Conservation (phyloP, 1,284 basidiomycete species). For the Moniliophthora roreri region DNA sequence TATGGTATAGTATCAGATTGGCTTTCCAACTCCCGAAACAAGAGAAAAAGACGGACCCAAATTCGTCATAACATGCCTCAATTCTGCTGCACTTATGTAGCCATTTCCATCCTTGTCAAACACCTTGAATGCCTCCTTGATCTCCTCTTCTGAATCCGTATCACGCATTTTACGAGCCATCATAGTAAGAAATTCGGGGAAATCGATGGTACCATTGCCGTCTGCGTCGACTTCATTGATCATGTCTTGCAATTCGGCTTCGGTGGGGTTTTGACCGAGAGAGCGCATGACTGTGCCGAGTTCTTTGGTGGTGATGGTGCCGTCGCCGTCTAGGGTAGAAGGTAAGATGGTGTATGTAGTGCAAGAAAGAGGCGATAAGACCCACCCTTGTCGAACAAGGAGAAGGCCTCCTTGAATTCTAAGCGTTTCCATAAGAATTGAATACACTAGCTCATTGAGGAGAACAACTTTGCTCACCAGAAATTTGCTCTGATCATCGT, state of each 20-base stretch:
- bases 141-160: slow-evolving; percentile 74
- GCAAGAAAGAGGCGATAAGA: neutral
- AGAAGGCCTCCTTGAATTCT: slow-evolving; percentile 93
- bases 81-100: slow-evolving; percentile 69
- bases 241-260: slow-evolving; percentile 93
- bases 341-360: neutral
- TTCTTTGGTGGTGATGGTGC: slow-evolving; percentile 95
- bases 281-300: slow-evolving; percentile 98
- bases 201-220: slow-evolving; percentile 85
- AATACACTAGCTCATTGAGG: neutral
- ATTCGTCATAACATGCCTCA: slow-evolving; percentile 91
- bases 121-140: slow-evolving; percentile 75
- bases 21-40: neutral
- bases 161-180: slow-evolving; percentile 86
- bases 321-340: slow-evolving; percentile 80
- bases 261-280: slow-evolving; percentile 94
- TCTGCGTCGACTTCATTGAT: slow-evolving; percentile 88
- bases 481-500: slow-evolving; percentile 44
- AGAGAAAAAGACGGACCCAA: slow-evolving; percentile 59
- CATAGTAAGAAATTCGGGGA: slow-evolving; percentile 86
- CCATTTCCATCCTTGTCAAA: slow-evolving; percentile 82
- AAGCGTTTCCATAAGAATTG: slow-evolving; percentile 10
- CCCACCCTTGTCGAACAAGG: slow-evolving; percentile 89
- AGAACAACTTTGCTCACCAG: slow-evolving; percentile 17
- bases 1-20: slow-evolving; percentile 22